Base-by-base conservation (phyloP, 2,329 filamentous ascomycete species). In the Calonectria hongkongensis region DNA sequence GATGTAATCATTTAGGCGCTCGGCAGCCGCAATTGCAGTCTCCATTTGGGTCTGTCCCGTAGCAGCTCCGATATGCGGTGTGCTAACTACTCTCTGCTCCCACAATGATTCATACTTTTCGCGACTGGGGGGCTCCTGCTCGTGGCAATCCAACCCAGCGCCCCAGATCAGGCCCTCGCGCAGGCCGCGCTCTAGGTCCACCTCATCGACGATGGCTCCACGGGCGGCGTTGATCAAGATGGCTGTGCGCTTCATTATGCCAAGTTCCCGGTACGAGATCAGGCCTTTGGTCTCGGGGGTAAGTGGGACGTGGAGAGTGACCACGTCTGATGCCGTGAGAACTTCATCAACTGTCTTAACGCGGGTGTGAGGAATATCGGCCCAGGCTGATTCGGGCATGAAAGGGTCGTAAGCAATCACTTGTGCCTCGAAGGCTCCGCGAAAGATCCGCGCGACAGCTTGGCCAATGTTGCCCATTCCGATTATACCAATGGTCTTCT, bases 51-150 rank as follows among this genome's bases (percentile, higher is more conserved):
- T 82, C 21, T 83, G 75, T 0, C 71, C 74, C 1, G 87, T 88
- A 0, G 86, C 83, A 2, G 86, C 87, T 9, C 87, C 87, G 54
- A 88, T 83, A 67, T 88, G 86, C 8, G 86, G 86, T 5, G 85
- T 87, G 69, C 85, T 84, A 7, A 87, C 73, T 8, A 84, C 82
- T 4, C 83, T 82, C n/a, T 75, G 62, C 7, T 81, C 75, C 83
- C 84, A 85, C 0, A 86, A 71, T 1, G 72, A 69, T 0, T 77
- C 76, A 66, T 86, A 86, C 21, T 74, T 81, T 48, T 83, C 82
- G 15, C 75, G 62, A 6, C 72, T 85, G 0, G 85, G 85, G 0
- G 85, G 85, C 60, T 86, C 85, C 36, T 84, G 73, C 60, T 84
- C 83, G 48, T 84, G 82, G n/a, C 82, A 84, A 45, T 86, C 85